phyloP scores from a whole-genome alignment of 495 filamentous ascomycete species.

The Halenospora varia region DNA sequence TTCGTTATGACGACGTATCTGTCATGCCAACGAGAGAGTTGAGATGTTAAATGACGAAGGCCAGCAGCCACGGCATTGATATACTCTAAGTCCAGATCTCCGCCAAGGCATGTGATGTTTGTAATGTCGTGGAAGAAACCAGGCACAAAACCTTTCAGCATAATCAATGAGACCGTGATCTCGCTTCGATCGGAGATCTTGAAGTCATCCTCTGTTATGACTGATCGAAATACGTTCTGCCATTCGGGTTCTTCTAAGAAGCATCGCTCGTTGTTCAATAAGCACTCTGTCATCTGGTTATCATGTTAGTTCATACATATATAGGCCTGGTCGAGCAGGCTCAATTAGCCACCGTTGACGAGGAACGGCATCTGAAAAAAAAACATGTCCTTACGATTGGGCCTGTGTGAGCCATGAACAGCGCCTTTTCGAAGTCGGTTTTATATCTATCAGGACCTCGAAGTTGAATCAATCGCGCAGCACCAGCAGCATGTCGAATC shows the following conservation, averaged over 20 bases:
- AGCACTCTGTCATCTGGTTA: slow-evolving; percentile 28
- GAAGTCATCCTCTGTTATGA: slow-evolving; percentile 14
- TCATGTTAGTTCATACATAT: too few species aligned
- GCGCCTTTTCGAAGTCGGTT: slow-evolving; percentile 34
- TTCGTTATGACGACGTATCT: slow-evolving; percentile 1
- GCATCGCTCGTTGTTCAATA: slow-evolving; percentile 25
- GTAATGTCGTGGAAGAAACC: slow-evolving; percentile 15
- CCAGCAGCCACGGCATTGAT: not conserved
- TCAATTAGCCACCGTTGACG: not conserved
- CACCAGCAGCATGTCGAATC: slow-evolving; percentile 30
- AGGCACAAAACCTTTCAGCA: slow-evolving; percentile 14
- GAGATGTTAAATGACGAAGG: slow-evolving; percentile 1
- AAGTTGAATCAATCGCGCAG: slow-evolving; percentile 29
- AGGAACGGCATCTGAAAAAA: not conserved
- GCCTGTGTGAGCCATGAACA: slow-evolving; percentile 32
- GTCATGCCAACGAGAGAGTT: slow-evolving; percentile 8
- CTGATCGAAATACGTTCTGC: slow-evolving; percentile 25
- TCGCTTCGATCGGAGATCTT: slow-evolving; percentile 24
- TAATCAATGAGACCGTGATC: slow-evolving; percentile 22
- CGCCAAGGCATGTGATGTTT: slow-evolving; percentile 6
- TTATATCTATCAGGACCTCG: slow-evolving; percentile 30
- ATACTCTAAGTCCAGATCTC: not conserved
- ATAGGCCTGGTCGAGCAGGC: too few species aligned
- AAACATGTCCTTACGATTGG: slow-evolving; percentile 23
- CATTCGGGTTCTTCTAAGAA: slow-evolving; percentile 29